Evolutionary conservation across 1,284 basidiomycete species (phyloP), one percentile per base, ranked within the genome.

Genomic region (Puccinia coronata): DNA sequence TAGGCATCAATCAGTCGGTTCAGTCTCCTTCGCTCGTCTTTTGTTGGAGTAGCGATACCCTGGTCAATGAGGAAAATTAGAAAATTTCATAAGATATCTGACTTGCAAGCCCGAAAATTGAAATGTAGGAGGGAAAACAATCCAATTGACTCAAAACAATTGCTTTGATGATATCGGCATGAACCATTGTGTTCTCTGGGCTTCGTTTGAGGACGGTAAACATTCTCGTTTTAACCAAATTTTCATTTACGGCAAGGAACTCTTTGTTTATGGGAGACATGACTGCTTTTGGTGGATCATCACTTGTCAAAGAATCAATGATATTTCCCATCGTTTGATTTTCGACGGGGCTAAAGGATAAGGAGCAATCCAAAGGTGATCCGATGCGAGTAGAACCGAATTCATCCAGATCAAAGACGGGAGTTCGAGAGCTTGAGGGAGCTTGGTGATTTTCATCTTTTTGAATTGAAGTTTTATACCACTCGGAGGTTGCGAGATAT

Each of bases 401-500:
- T 12, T 72, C 79, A 43, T 36, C 73, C 49, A 57, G 51, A 8
- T 77, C 75, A 43, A 51, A 65, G 47, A 9, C 31, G 25, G 82
- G 67, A 65, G 72, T 82, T 75, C 82, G 82, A 11, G 76, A 71
- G 41, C 61, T 61, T 83, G 84, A 85, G 34, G 82, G 67, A 3
- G 76, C 59, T 9, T 28, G 70, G 20, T 36, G 57, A 31, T 75
- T 61, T 41, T 57, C 51, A 31, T 81, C 80, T 41, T 72, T 81
- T 75, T 67, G 53, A 16, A 81, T 67, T 25, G 71, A 81, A 57
- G 67, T 74, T 75, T 70, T 41, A 43, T 81, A 81, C 80, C 80
- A 81, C 31, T 81, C 79, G 5, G 84, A 85, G 20, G 73, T 80
- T 6, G 81, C 78, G 31, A 85, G 82, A 82, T 84, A 86, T 57